A percentile compares a stretch with the other conserved stretches of the same genome.
Evolutionary conservation across 208 protist species (phyloP).

Genomic region (Crithidia mellificae): DNA sequence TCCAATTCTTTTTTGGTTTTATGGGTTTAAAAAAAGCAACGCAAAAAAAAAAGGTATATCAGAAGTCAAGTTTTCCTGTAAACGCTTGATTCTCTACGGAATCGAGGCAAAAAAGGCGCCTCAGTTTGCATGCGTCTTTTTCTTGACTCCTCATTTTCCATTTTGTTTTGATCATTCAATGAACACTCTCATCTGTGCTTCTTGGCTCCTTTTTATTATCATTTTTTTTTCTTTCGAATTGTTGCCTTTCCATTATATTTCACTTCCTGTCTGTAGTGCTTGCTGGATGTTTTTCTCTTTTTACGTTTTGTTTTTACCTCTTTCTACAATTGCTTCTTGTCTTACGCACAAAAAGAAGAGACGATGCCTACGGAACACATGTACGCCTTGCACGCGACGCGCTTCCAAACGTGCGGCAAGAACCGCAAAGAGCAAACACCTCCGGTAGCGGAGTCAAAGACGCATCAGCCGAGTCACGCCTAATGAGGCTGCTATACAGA

Average conservation of each 20-base stretch:
- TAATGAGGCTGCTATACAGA: no score
- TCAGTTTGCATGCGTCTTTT: background rate
- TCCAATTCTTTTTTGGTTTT: slow-evolving; percentile 2
- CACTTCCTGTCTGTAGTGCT: background rate
- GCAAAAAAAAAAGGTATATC: background rate
- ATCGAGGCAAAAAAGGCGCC: background rate
- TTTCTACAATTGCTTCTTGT: no score
- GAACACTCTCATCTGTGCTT: background rate
- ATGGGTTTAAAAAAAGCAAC: background rate
- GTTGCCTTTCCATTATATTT: background rate
- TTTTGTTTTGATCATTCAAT: background rate
- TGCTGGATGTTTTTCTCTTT: no score
- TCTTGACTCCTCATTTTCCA: background rate
- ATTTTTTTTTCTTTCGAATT: background rate
- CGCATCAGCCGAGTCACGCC: no score
- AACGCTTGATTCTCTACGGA: background rate
- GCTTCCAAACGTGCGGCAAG: no score
- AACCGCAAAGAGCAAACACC: no score
- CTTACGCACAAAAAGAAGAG: no score
- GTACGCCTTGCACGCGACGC: no score
- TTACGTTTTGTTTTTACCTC: no score
- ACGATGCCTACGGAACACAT: no score
- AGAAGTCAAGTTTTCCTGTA: background rate
- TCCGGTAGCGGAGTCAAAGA: no score
- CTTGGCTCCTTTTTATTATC: background rate